Conservation (phyloP, 2,329 filamentous ascomycete species). For the Ceratocystis diversiconidia region DNA sequence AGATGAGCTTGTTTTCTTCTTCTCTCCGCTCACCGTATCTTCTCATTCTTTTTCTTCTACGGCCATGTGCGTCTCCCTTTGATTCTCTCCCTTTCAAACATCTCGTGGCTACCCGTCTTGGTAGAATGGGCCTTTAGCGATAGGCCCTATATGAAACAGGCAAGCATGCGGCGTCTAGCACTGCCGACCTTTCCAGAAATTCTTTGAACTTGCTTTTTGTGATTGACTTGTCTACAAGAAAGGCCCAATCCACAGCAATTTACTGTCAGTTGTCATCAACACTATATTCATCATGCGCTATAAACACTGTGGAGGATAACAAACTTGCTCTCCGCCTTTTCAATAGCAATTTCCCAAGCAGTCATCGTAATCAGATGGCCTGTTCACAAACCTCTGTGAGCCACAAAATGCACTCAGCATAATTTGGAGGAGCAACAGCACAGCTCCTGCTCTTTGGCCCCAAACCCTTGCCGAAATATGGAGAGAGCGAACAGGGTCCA, state of each 20-base stretch:
- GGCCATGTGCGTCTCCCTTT: background rate
- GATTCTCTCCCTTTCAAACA: background rate
- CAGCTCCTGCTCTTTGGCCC: background rate
- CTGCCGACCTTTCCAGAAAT: background rate
- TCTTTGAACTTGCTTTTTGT: background rate
- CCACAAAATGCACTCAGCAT: background rate
- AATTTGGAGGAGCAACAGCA: background rate
- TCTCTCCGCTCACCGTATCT: background rate
- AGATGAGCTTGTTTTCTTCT: background rate
- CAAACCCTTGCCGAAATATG: background rate
- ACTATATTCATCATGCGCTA: background rate
- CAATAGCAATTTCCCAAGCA: background rate
- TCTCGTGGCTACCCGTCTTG: constrained; percentile 3
- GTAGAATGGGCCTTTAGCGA: background rate
- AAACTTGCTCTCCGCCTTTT: background rate
- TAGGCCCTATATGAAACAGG: no score
- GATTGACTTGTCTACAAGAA: background rate
- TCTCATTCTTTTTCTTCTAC: background rate
- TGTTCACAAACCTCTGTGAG: background rate
- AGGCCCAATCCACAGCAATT: background rate
- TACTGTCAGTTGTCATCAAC: background rate
- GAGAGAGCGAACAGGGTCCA: background rate
- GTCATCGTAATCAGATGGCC: background rate
- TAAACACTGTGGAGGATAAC: background rate
- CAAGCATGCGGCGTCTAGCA: background rate